Conservation (phyloP, 805 yeast species). For the Wickerhamiella cacticola region DNA sequence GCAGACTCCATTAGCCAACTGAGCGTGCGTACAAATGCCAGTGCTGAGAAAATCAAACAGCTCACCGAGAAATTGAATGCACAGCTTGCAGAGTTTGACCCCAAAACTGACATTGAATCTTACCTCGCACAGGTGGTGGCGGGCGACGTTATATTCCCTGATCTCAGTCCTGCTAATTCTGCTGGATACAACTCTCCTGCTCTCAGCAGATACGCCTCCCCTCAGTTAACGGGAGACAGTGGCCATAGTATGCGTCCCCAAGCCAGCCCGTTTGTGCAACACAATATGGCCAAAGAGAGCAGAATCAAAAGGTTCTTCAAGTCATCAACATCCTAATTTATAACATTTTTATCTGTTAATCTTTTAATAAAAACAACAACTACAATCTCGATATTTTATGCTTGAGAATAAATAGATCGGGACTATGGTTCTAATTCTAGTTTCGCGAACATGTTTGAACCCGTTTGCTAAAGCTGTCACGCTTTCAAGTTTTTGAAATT, state of each 20-base stretch:
- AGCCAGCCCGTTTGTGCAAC: conserved; percentile 8
- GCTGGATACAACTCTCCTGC: conserved; percentile 9
- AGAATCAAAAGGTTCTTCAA: conserved; percentile 6
- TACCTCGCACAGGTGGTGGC: conserved; percentile 33
- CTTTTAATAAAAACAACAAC: not conserved
- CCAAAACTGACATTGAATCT: conserved; percentile 46
- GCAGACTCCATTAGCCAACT: conserved; percentile 56
- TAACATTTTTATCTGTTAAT: not conserved
- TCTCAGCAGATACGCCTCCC: conserved; percentile 8
- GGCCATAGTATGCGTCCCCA: conserved; percentile 8
- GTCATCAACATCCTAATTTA: not conserved
- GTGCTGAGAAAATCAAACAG: conserved; percentile 34
- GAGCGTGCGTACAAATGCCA: conserved; percentile 49
- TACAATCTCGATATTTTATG: too few relatives aligned
- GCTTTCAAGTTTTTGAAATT: too few relatives aligned
- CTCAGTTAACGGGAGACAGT: not conserved
- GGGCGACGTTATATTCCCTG: conserved; percentile 16
- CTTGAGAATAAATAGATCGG: too few relatives aligned
- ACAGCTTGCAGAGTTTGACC: conserved; percentile 50
- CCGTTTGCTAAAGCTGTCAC: too few relatives aligned
- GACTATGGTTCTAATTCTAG: not conserved
- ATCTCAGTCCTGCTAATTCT: conserved; percentile 8
- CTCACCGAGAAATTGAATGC: conserved; percentile 55
- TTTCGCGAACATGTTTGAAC: too few relatives aligned
- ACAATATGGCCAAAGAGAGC: conserved; percentile 6